A percentile compares a stretch with the other conserved stretches of the same genome.
phyloP scores from a whole-genome alignment of 2,329 filamentous ascomycete genomes.

The Colletotrichum aenigma region DNA sequence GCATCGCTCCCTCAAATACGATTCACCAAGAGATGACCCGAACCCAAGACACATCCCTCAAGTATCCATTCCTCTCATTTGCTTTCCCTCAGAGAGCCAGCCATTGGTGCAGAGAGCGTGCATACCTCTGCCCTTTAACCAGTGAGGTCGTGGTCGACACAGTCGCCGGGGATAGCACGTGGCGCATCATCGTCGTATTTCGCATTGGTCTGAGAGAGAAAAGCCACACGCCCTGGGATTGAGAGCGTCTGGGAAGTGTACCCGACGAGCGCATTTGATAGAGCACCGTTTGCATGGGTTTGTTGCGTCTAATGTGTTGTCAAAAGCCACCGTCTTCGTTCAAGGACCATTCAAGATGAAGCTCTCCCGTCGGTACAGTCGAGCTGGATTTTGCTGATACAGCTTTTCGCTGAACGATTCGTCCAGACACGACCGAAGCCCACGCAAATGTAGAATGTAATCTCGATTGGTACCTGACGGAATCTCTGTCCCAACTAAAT shows the following conservation, averaged over 20 bases:
- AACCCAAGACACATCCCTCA: background rate
- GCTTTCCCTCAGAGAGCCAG: background rate
- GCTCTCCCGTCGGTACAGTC: background rate
- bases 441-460: background rate
- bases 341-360: background rate
- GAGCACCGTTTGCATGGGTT: background rate
- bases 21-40: constrained; percentile 4
- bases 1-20: constrained; percentile 4
- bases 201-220: background rate
- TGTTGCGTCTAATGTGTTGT: background rate
- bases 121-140: background rate
- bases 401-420: background rate
- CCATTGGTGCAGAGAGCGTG: background rate
- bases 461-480: background rate
- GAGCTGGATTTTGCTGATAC: background rate
- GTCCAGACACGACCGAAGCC: background rate
- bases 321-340: background rate
- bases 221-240: background rate
- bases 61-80: background rate
- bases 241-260: background rate
- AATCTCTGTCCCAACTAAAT: background rate
- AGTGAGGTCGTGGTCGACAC: background rate
- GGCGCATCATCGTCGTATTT: background rate
- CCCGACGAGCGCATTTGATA: background rate
- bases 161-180: background rate